Conservation (phyloP, 768 basidiomycete species). For the Suillus placidus region DNA sequence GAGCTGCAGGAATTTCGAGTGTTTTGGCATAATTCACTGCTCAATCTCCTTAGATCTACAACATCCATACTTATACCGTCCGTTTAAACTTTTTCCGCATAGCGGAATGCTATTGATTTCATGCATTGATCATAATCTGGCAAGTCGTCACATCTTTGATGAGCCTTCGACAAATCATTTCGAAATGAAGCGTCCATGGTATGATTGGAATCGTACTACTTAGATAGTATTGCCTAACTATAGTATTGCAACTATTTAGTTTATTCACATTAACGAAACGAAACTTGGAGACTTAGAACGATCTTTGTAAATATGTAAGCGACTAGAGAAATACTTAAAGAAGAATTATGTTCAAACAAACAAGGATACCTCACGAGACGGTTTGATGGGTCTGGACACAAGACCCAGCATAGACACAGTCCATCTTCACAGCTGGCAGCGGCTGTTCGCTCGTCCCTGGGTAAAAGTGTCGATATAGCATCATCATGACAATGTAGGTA, state of each 20-base stretch:
- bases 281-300: too few species aligned
- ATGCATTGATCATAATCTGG: constrained; percentile 24
- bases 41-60: constrained; percentile 19
- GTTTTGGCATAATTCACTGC: constrained; percentile 24
- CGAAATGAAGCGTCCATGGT: background rate
- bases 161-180: background rate
- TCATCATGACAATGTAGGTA: background rate
- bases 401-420: background rate
- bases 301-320: too few species aligned
- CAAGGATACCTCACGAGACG: too few species aligned
- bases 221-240: too few species aligned
- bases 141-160: constrained; percentile 21
- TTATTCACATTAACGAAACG: too few species aligned
- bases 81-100: constrained; percentile 10
- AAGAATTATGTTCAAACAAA: too few species aligned
- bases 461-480: background rate
- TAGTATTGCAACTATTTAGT: too few species aligned
- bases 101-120: background rate
- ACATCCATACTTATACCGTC: constrained; percentile 19
- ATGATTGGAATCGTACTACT: too few species aligned
- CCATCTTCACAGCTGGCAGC: constrained; percentile 3
- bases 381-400: too few species aligned
- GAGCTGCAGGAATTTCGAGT: constrained; percentile 1
- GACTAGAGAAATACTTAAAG: too few species aligned
- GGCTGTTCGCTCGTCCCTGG: constrained; percentile 3